Evolutionary conservation across 257 asterid genomes (phyloP).

Genomic region (Solanum chilense): DNA sequence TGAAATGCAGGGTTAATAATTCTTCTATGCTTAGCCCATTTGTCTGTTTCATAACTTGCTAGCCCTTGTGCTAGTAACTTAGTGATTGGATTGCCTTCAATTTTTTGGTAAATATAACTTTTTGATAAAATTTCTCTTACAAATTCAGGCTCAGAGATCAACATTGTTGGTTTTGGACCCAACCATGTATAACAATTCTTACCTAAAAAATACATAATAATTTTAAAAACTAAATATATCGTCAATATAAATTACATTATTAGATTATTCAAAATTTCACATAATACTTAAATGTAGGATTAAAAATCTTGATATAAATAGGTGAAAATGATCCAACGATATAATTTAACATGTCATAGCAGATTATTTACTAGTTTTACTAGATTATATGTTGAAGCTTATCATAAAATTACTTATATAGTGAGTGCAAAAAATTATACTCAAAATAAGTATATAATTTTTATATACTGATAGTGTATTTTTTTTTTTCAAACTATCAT

Average conservation of each 20-base stretch:
- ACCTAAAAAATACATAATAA: slow-evolving; percentile 3
- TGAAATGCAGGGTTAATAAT: slow-evolving; percentile 35
- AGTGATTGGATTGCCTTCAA: slow-evolving; percentile 16
- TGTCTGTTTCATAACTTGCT: slow-evolving; percentile 21
- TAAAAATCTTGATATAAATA: too few species aligned
- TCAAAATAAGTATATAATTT: too few species aligned
- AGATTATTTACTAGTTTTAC: too few species aligned
- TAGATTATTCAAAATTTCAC: neutral
- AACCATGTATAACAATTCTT: slow-evolving; percentile 24
- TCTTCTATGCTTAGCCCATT: slow-evolving; percentile 30
- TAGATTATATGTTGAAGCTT: neutral
- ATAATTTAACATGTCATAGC: neutral
- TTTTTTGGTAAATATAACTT: slow-evolving; percentile 16
- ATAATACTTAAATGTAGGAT: neutral
- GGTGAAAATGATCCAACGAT: neutral
- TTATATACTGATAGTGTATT: accelerated
- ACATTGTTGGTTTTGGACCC: slow-evolving; percentile 24
- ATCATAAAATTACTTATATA: neutral
- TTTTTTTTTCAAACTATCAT: too few species aligned
- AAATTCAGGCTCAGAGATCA: slow-evolving; percentile 16
- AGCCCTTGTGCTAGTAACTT: slow-evolving; percentile 23
- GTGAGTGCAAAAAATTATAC: neutral
- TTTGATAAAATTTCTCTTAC: slow-evolving; percentile 24
- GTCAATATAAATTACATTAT: neutral
- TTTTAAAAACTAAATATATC: neutral